phyloP scores from a whole-genome alignment of 2,329 filamentous ascomycete genomes.

The Penicillium polonicum region DNA sequence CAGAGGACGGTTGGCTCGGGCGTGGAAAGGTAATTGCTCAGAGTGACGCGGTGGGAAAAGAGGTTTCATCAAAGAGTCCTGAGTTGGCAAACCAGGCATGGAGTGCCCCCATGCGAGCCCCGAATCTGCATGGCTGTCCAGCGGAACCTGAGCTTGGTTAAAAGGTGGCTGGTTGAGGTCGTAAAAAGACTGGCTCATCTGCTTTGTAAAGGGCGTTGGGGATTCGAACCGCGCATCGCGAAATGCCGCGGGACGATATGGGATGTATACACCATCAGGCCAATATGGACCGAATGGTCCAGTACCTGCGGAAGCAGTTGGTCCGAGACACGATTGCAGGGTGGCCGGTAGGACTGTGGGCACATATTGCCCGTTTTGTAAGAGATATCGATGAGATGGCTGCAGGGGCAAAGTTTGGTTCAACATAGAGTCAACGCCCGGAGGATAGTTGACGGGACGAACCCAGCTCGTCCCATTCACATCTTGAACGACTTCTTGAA shows the following conservation, averaged over 20 bases:
- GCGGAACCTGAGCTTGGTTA: conserved; percentile 27
- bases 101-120: conserved; percentile 35
- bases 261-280: conserved; percentile 62
- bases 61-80: conserved; percentile 33
- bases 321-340: conserved; percentile 57
- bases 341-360: conserved; percentile 61
- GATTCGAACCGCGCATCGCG: conserved; percentile 51
- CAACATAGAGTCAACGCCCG: conserved; percentile 61
- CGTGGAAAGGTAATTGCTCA: conserved; percentile 33
- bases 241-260: conserved; percentile 59
- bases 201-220: conserved; percentile 26
- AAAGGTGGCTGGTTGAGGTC: conserved; percentile 33
- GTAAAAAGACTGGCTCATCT: conserved; percentile 26
- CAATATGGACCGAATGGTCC: conserved; percentile 62
- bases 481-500: conserved; percentile 34
- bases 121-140: conserved; percentile 27
- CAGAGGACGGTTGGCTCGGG: conserved; percentile 26
- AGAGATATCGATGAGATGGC: conserved; percentile 40
- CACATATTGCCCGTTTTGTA: conserved; percentile 51
- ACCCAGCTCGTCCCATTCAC: conserved; percentile 43
- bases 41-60: conserved; percentile 41
- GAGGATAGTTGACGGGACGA: conserved; percentile 45
- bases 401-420: conserved; percentile 54
- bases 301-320: conserved; percentile 57
- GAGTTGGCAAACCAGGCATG: conserved; percentile 27